Percentiles rank a stretch among this genome's conserved stretches.
phyloP scores from a whole-genome alignment of 805 yeast genomes.

The Kuraishia piskuri region DNA sequence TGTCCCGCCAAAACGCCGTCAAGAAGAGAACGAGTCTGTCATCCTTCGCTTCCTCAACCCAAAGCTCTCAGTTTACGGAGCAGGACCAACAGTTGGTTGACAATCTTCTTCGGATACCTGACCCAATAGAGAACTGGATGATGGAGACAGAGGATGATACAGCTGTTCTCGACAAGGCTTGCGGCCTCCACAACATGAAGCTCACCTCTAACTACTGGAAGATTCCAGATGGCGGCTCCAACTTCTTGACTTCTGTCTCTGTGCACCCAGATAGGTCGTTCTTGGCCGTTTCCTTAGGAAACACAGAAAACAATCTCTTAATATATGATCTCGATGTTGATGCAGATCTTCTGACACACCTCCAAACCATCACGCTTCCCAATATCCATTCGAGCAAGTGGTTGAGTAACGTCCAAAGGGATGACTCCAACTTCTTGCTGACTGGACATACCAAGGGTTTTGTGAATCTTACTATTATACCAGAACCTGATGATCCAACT shows the following conservation, averaged over 20 bases:
- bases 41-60: background rate
- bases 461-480: constrained; percentile 64
- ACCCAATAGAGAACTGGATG: background rate
- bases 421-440: constrained; percentile 31
- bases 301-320: constrained; percentile 34
- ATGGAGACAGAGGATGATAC: background rate
- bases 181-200: constrained; percentile 28
- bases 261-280: constrained; percentile 23
- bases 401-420: constrained; percentile 27
- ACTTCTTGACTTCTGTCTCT: constrained; percentile 35
- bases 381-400: constrained; percentile 45
- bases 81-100: background rate
- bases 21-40: background rate
- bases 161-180: constrained; percentile 26
- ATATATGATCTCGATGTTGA: constrained; percentile 37
- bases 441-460: constrained; percentile 75
- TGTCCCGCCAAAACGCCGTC: background rate
- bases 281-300: constrained; percentile 47
- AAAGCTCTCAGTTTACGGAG: background rate
- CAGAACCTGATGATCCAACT: constrained; percentile 28
- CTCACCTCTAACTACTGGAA: constrained; percentile 26
- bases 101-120: background rate
- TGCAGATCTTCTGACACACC: constrained; percentile 39
- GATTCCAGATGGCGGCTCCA: constrained; percentile 8
- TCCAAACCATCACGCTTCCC: constrained; percentile 51